Evolutionary conservation across 345 rosid species (phyloP).

Genomic region (Hibiscus tridactylites): DNA sequence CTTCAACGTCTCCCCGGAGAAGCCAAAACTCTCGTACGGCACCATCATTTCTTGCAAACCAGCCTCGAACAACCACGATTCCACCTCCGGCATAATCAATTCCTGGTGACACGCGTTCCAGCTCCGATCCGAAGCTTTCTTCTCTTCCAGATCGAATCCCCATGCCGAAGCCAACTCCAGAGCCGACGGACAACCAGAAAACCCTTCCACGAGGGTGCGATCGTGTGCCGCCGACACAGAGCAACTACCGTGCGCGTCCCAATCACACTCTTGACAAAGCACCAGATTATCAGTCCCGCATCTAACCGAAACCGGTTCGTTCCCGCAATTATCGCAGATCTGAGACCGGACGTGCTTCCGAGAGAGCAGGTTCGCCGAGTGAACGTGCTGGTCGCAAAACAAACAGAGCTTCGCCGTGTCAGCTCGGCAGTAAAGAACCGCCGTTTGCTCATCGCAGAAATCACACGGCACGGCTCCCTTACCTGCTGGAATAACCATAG

Average conservation of each 20-base stretch:
- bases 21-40: constrained; percentile 23
- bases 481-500: constrained; percentile 29
- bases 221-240: constrained; percentile 59
- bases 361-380: constrained; percentile 74
- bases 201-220: constrained; percentile 49
- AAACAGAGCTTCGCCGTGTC: constrained; percentile 86
- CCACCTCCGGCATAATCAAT: constrained; percentile 28
- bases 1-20: constrained; percentile 15
- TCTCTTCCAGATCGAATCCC: constrained; percentile 46
- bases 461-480: constrained; percentile 47
- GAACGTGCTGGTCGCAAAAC: constrained; percentile 85
- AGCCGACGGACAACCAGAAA: constrained; percentile 63
- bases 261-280: constrained; percentile 64
- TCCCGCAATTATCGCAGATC: constrained; percentile 77
- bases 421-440: constrained; percentile 79
- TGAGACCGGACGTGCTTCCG: constrained; percentile 78
- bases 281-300: constrained; percentile 54
- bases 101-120: constrained; percentile 16
- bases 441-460: constrained; percentile 58
- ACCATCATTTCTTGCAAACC: constrained; percentile 48
- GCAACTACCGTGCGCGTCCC: constrained; percentile 64
- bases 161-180: constrained; percentile 49
- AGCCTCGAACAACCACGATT: constrained; percentile 34
- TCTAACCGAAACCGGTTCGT: constrained; percentile 56
- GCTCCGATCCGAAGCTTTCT: constrained; percentile 17